Evolutionary conservation across 2,329 filamentous ascomycete genomes (phyloP).

Genomic region (Fusarium sp.): DNA sequence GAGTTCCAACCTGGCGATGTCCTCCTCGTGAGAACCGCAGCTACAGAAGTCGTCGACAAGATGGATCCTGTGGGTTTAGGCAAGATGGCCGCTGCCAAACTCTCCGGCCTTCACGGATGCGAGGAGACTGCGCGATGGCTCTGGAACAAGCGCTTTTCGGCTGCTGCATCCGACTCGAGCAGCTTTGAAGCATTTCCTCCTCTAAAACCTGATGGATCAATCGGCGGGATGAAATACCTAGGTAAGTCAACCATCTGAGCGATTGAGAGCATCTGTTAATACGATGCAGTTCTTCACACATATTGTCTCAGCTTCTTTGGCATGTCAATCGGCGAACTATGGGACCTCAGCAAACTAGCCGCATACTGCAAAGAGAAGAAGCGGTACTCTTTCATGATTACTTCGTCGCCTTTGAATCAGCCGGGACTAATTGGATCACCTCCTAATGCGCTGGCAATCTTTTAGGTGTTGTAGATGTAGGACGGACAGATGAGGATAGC

Average conservation of each 20-base stretch:
- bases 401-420: slow-evolving; percentile 65
- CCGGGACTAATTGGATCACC: slow-evolving; percentile 34
- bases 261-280: not conserved
- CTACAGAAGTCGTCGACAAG: slow-evolving; percentile 67
- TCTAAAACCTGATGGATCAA: slow-evolving; percentile 55
- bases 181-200: slow-evolving; percentile 75
- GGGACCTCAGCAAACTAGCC: slow-evolving; percentile 66
- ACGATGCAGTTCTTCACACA: slow-evolving; percentile 57
- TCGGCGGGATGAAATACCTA: slow-evolving; percentile 49
- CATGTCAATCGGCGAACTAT: slow-evolving; percentile 67
- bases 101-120: slow-evolving; percentile 58
- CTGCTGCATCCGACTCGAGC: slow-evolving; percentile 72
- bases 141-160: slow-evolving; percentile 76
- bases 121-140: slow-evolving; percentile 72
- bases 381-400: slow-evolving; percentile 72
- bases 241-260: slow-evolving; percentile 43
- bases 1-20: slow-evolving; percentile 76
- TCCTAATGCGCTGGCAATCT: slow-evolving; percentile 42
- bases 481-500: not conserved
- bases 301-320: slow-evolving; percentile 65
- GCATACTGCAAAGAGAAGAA: slow-evolving; percentile 63
- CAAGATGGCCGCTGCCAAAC: slow-evolving; percentile 46
- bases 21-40: slow-evolving; percentile 73
- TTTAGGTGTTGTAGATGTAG: slow-evolving; percentile 8
- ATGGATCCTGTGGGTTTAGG: slow-evolving; percentile 53